phyloP scores from a whole-genome alignment of 1,284 basidiomycete species.

The Melampsora americana region DNA sequence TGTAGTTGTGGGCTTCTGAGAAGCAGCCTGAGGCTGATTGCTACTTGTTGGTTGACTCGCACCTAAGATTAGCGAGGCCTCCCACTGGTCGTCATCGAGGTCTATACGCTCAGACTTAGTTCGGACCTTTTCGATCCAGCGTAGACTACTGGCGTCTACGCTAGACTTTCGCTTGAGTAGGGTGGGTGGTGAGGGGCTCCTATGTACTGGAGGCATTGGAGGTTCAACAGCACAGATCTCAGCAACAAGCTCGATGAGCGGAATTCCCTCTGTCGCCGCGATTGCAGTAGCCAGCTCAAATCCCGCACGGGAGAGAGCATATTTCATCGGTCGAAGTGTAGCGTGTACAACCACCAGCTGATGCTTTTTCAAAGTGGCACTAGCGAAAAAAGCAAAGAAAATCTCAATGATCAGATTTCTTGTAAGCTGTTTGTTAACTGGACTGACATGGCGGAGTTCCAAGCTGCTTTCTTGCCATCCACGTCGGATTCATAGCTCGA shows the following conservation, averaged over 20 bases:
- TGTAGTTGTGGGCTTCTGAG: background rate
- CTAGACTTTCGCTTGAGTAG: background rate
- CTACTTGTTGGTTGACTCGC: background rate
- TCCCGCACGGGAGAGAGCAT: constrained; percentile 32
- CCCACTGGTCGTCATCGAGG: background rate
- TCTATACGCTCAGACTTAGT: background rate
- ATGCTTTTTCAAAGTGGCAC: constrained; percentile 22
- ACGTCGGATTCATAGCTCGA: background rate
- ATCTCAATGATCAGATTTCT: background rate
- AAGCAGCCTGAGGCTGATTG: background rate
- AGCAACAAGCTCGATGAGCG: constrained; percentile 2
- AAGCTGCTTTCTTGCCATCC: constrained; percentile 13
- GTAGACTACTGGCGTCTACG: constrained; percentile 1
- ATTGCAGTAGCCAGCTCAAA: constrained; percentile 22
- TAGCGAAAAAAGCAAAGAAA: background rate
- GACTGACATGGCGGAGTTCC: constrained; percentile 38
- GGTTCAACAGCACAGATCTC: constrained; percentile 1
- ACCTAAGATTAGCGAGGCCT: background rate
- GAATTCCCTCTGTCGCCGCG: constrained; percentile 19
- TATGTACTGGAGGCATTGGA: background rate
- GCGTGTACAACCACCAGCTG: constrained; percentile 27
- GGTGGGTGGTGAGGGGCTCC: background rate
- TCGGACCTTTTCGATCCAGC: background rate
- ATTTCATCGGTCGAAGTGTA: constrained; percentile 26
- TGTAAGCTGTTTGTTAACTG: background rate